These are phyloP conservation scores for Schoenoplectus tabernaemontani DNA, from an alignment of 202 grass and related monocot genomes.

Conservation along the genomic window DNA sequence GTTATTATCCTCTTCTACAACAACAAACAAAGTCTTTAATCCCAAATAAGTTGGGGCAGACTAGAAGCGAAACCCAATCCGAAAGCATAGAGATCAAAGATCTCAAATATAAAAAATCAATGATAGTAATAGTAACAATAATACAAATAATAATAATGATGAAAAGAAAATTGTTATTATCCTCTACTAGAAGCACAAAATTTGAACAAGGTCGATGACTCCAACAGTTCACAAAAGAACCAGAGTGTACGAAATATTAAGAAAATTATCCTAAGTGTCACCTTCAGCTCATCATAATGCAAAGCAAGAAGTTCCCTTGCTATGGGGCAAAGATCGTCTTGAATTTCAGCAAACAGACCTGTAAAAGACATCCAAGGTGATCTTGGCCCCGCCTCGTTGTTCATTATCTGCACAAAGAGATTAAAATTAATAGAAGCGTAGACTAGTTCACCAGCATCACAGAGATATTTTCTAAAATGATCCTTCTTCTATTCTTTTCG, in stretches of 20 bases:
- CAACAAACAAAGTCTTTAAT: no score
- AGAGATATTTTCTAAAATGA: background rate
- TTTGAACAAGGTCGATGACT: background rate
- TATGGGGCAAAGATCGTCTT: constrained; percentile 42
- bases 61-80: no score
- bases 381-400: constrained; percentile 38
- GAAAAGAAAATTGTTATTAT: no score
- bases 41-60: no score
- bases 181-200: no score
- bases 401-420: constrained; percentile 27
- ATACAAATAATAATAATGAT: no score
- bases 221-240: background rate
- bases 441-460: background rate
- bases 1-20: constrained; percentile 49
- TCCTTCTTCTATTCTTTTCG: background rate
- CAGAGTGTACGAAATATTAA: background rate
- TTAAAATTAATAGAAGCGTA: background rate
- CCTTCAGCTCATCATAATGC: constrained; percentile 64
- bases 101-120: no score
- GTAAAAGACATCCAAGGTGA: constrained; percentile 68
- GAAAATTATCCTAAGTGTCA: constrained; percentile 9
- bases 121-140: no score
- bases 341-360: constrained; percentile 51
- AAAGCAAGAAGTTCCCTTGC: constrained; percentile 52
- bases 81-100: no score